Conservation (phyloP, 2,329 filamentous ascomycete species). For the Pyricularia grisea region DNA sequence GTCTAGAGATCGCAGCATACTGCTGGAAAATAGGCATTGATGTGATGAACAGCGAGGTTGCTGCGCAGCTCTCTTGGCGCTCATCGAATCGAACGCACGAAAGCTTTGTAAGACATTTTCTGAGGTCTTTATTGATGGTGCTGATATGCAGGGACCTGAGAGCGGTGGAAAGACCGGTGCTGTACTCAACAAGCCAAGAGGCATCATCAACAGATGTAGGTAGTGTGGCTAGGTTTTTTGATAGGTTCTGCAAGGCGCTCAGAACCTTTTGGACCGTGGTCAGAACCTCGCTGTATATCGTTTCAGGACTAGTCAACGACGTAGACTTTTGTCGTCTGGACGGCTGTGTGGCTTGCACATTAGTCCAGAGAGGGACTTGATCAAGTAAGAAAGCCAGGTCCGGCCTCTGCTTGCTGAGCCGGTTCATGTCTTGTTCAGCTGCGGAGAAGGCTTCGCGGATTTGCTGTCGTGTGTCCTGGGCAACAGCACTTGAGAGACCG, state of each 20-base stretch:
- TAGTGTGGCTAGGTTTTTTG: constrained; percentile 42
- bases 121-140: constrained; percentile 38
- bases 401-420: constrained; percentile 36
- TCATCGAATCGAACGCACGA: constrained; percentile 27
- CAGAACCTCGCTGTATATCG: constrained; percentile 38
- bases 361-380: constrained; percentile 59
- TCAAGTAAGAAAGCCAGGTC: constrained; percentile 55
- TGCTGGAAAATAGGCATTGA: constrained; percentile 65
- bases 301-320: neutral
- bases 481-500: constrained; percentile 34
- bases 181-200: constrained; percentile 52
- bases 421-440: constrained; percentile 31
- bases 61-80: constrained; percentile 28
- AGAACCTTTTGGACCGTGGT: constrained; percentile 66
- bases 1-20: constrained; percentile 54
- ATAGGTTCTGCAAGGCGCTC: constrained; percentile 67
- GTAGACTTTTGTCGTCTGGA: constrained; percentile 7
- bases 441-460: constrained; percentile 25
- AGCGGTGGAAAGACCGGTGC: constrained; percentile 39
- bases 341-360: constrained; percentile 11
- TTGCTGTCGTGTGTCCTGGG: constrained; percentile 21
- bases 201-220: constrained; percentile 51
- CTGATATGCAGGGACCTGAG: constrained; percentile 50
- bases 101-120: constrained; percentile 26
- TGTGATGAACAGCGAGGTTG: constrained; percentile 48